These are phyloP conservation scores for Lentinula guzmanii DNA, from an alignment of 768 basidiomycete genomes.

Conservation along the genomic window DNA sequence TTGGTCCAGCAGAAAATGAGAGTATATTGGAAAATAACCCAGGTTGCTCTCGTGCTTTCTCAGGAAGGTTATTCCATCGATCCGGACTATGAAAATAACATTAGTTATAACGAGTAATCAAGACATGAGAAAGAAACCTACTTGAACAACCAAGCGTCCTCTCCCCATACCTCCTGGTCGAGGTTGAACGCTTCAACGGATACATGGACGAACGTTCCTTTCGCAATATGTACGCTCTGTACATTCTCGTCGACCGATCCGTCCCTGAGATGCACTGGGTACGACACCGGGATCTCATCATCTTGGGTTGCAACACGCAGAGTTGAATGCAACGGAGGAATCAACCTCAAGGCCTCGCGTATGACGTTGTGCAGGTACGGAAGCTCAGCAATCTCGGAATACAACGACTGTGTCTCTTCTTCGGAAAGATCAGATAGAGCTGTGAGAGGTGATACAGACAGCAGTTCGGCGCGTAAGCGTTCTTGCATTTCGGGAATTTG, in stretches of 20 bases:
- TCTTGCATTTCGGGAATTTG: conserved; percentile 60
- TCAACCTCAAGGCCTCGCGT: conserved; percentile 70
- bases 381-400: conserved; percentile 49
- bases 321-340: conserved; percentile 78
- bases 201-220: conserved; percentile 73
- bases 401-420: conserved; percentile 63
- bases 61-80: conserved; percentile 73
- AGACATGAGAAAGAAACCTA: conserved; percentile 25
- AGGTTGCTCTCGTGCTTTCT: conserved; percentile 58
- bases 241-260: conserved; percentile 35
- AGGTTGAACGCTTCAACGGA: conserved; percentile 78
- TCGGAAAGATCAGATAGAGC: conserved; percentile 30
- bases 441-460: conserved; percentile 33
- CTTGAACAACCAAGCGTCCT: conserved; percentile 79
- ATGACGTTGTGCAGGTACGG: conserved; percentile 74
- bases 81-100: conserved; percentile 50
- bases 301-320: conserved; percentile 73
- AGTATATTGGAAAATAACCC: conserved; percentile 68
- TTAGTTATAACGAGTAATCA: neutral
- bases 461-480: conserved; percentile 65
- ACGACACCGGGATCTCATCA: conserved; percentile 69
- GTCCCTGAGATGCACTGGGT: conserved; percentile 49
- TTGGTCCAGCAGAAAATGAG: conserved; percentile 76
- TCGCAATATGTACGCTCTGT: conserved; percentile 44
- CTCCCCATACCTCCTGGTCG: conserved; percentile 74